Conservation (phyloP, 164 flowering plant genomes). For the Nelumbo lutea region DNA sequence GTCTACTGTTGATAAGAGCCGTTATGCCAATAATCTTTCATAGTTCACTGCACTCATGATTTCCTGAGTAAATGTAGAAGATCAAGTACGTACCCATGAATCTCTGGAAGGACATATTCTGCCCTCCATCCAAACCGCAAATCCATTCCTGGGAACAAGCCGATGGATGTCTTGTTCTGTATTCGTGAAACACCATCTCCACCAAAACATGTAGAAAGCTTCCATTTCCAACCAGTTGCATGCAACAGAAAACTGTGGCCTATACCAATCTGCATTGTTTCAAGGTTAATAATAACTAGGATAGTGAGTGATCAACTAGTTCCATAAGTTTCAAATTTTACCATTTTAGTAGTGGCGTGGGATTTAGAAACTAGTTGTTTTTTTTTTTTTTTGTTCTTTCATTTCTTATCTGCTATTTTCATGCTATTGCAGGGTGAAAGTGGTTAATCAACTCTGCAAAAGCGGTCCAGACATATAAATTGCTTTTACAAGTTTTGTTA, state of each 20-base stretch:
- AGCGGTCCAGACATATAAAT: no score
- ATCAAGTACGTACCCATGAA: constrained; percentile 60
- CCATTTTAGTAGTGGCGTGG: no score
- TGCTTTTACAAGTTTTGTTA: no score
- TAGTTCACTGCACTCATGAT: background rate
- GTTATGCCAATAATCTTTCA: no score
- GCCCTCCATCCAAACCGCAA: constrained; percentile 91
- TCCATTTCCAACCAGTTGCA: constrained; percentile 96
- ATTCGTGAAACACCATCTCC: constrained; percentile 87
- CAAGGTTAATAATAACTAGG: background rate
- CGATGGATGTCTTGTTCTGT: constrained; percentile 71
- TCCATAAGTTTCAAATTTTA: no score
- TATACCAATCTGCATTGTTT: constrained; percentile 61
- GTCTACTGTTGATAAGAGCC: background rate
- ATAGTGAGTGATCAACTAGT: background rate
- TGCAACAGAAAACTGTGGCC: constrained; percentile 75
- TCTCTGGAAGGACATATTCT: constrained; percentile 85
- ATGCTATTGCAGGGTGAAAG: no score
- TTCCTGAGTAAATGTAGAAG: background rate
- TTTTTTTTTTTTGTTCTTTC: no score
- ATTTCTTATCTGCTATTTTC: no score
- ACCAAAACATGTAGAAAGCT: constrained; percentile 75
- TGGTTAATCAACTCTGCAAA: no score
- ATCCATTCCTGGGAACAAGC: constrained; percentile 74
- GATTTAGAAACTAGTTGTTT: no score